Evolutionary conservation across 352 stramenopile species (phyloP), one percentile per base, ranked within the genome.

Genomic region (Phytophthora niederhauseri): DNA sequence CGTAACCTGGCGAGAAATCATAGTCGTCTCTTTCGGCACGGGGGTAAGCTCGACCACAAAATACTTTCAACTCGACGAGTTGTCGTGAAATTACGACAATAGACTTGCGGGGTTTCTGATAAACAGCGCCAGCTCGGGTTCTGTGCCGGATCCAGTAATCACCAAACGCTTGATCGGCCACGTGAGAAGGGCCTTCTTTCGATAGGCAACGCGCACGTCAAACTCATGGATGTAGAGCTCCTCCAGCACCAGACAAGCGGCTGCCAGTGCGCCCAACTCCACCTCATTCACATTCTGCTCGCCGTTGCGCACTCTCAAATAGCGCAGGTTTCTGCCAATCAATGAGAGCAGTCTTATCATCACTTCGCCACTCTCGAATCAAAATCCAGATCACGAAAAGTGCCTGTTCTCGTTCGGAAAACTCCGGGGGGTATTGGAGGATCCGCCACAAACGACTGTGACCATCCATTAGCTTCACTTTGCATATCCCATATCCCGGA

Each of bases 141-240:
- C 41, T 5, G 15, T 31, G 26, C 52, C 19, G 17, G 17, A 56
- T 15, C 20, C 53, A 24, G 50, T 14, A n/a, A 66, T 61, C 2
- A 41, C 12, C n/a, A 71, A 48, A 19, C 65, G 65, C 28, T 57
- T 71, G 15, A 71, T 7, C 5, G 49, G 20, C 64, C 64, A 71
- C 3, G 17, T 55, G 4, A 12, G 48, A 15, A 70, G 2, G 0
- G 11, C 36, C 6, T 43, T 43, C 2, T 15, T n/a, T 14, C 8
- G 36, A 43, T 8, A 43, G 4, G 14, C 14, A 11, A 43, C 36
- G n/a, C 0, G 4, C 4, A 43, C 31, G 4, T 65, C 46, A 22
- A 65, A 70, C 12, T 34, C 50, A 0, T 22, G 24, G 0, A 70
- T 38, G 22, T 20, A 19, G 26, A 70, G 58, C 5, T 66, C 56